These are phyloP conservation scores for Cenchrus americanus DNA, from an alignment of 176 grass and related monocot species.

Conservation along the genomic window DNA sequence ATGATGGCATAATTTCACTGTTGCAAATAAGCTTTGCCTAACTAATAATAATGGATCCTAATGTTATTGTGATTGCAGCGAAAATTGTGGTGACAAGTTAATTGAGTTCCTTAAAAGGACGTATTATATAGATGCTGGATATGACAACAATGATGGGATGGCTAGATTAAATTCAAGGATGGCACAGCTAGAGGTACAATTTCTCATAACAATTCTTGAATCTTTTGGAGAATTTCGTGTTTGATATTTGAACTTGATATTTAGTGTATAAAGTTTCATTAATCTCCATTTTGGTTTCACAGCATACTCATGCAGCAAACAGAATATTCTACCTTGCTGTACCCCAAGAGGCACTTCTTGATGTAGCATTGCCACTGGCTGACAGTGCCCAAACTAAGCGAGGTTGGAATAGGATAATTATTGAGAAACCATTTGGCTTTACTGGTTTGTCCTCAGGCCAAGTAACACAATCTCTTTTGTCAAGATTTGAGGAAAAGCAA, in stretches of 20 bases:
- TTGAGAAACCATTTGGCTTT: conserved; percentile 99
- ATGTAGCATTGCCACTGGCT: conserved; percentile 81
- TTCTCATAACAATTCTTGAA: neutral
- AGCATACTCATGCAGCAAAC: conserved; percentile 70
- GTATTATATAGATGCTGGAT: conserved; percentile 81
- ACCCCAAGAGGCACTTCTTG: conserved; percentile 90
- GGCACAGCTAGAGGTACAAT: conserved; percentile 75
- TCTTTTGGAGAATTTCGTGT: conserved; percentile 1
- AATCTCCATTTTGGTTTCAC: conserved; percentile 36
- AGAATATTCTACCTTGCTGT: conserved; percentile 98
- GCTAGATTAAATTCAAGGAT: conserved; percentile 70
- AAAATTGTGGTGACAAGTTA: conserved; percentile 91
- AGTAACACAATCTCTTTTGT: conserved; percentile 72
- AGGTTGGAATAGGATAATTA: conserved; percentile 97
- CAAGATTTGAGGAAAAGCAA: conserved; percentile 85
- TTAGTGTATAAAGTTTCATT: conserved; percentile 14
- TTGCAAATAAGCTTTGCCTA: neutral
- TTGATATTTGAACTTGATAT: conserved; percentile 17
- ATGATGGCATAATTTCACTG: neutral
- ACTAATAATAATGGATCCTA: neutral
- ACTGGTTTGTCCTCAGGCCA: conserved; percentile 65
- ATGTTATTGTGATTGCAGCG: conserved; percentile 57
- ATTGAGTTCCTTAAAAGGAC: conserved; percentile 85
- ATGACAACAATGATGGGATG: conserved; percentile 89
- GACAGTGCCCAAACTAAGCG: conserved; percentile 61